Conservation (phyloP, 805 yeast species). For the Candida mattraensis region DNA sequence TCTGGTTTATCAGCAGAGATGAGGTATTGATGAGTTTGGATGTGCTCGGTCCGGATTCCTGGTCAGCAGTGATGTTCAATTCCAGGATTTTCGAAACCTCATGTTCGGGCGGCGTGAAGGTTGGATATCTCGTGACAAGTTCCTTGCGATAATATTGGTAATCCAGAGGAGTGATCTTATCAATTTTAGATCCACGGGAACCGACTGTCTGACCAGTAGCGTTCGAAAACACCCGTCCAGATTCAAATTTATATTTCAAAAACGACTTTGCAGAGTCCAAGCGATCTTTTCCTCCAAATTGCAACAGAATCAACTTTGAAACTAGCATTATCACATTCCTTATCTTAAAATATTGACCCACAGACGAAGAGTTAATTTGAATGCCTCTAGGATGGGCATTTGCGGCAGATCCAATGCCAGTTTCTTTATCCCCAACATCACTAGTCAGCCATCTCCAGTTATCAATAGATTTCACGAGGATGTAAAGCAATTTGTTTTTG, state of each 20-base stretch:
- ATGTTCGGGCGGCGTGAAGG: conserved; percentile 54
- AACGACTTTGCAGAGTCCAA: conserved; percentile 46
- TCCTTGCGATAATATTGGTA: conserved; percentile 80
- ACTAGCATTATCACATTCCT: conserved; percentile 55
- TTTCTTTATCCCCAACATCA: conserved; percentile 24
- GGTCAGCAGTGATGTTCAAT: conserved; percentile 24
- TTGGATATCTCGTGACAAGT: conserved; percentile 71
- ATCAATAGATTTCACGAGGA: conserved; percentile 53
- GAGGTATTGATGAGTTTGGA: conserved; percentile 27
- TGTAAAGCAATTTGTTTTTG: conserved; percentile 40
- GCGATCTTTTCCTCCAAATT: conserved; percentile 57
- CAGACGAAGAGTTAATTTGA: too few species aligned
- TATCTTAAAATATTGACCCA: conserved; percentile 39
- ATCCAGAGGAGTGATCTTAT: conserved; percentile 74
- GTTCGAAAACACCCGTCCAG: conserved; percentile 3
- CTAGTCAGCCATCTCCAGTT: conserved; percentile 59
- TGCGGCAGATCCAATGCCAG: conserved; percentile 8
- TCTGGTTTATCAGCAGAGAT: conserved; percentile 33
- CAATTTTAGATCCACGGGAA: conserved; percentile 12
- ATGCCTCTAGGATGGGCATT: too few species aligned
- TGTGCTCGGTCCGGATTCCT: conserved; percentile 13
- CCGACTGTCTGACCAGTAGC: too few species aligned
- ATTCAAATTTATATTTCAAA: conserved; percentile 42
- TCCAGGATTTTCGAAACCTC: conserved; percentile 46
- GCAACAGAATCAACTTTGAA: conserved; percentile 54